Evolutionary conservation across 1,284 basidiomycete genomes (phyloP), one percentile per base, ranked within the genome.

Genomic region (Austroboletus sp.): DNA sequence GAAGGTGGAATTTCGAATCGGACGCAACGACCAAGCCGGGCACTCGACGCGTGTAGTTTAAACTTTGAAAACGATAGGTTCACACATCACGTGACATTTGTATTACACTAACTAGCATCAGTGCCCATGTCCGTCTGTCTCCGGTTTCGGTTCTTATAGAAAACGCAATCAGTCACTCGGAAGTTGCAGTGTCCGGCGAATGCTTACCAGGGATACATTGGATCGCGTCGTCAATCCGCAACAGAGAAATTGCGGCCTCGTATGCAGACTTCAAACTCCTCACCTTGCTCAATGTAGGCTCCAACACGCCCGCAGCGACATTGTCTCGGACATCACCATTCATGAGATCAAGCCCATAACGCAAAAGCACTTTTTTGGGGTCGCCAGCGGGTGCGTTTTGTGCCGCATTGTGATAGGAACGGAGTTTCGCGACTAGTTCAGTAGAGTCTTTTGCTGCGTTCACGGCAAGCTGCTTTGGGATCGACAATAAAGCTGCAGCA

Each of bases 391-490:
- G 83, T 4, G 90, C 91, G 56, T 86, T 91, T 70, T 98, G 96
- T 3, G 95, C 95, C 26, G 92, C 89, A 57, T 96, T 94, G 73
- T 99, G 94, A 72, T 95, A 98, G 8, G 95, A 88, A 38, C 96
- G 83, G 45, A 99, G 75, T 70, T 98, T 98, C 44, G 96, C 94
- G 34, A 98, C 93, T 21, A 99, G 80, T 48, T 98, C 93, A 2
- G 95, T 98, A 40, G 93, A 93, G 68, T 99, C 96, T 67, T 98
- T 98, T 33, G 94, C 96, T 27, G 96, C 96, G 65, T 99, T 99
- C 52, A 98, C 89, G 2, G 96, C 88, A 17, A 99, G 83, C 17
- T 88, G 93, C 73, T 98, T 98, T 51, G 95, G 94, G 57, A 99
- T 98, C 15, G 94, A 81, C 33, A 98, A 75, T 43, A 99, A 76